Evolutionary conservation across 768 basidiomycete species (phyloP).

Genomic region (Cystofilobasidium bisporidii): DNA sequence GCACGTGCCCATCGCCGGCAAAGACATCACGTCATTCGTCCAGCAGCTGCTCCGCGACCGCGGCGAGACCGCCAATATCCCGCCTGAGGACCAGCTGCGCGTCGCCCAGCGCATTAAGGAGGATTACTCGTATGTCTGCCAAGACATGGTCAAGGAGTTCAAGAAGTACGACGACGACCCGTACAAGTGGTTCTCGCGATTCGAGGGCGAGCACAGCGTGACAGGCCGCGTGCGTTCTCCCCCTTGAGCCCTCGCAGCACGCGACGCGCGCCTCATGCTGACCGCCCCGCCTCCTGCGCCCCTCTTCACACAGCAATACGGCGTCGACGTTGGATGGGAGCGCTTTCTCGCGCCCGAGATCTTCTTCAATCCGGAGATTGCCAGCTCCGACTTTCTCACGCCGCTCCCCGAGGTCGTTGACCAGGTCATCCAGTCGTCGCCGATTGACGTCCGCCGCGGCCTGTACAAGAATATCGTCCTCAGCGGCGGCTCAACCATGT

Average conservation of each 20-base stretch:
- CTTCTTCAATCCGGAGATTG: constrained; percentile 99
- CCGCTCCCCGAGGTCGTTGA: constrained; percentile 95
- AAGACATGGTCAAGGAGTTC: constrained; percentile 98
- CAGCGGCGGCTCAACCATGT: constrained; percentile 97
- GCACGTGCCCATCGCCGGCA: constrained; percentile 95
- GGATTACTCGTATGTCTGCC: constrained; percentile 95
- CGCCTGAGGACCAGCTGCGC: constrained; percentile 86
- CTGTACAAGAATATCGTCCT: constrained; percentile 98
- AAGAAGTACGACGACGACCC: constrained; percentile 96
- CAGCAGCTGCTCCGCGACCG: constrained; percentile 91
- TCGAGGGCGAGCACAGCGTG: constrained; percentile 84
- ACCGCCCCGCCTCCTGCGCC: neutral
- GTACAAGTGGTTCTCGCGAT: constrained; percentile 86
- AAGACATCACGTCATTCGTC: constrained; percentile 93
- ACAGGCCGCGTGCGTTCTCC: constrained; percentile 64
- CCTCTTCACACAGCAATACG: constrained; percentile 62
- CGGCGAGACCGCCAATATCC: constrained; percentile 79
- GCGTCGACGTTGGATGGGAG: constrained; percentile 90
- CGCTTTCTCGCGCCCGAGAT: constrained; percentile 98
- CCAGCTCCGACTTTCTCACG: constrained; percentile 92
- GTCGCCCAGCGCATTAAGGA: constrained; percentile 94
- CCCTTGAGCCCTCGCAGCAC: neutral
- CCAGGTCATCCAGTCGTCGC: constrained; percentile 85
- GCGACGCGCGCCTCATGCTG: neutral
- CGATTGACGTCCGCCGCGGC: constrained; percentile 93